Percentiles rank a stretch among this genome's conserved stretches.
Evolutionary conservation across 2,329 filamentous ascomycete genomes (phyloP).

Genomic region (Botrytis sinoallii): DNA sequence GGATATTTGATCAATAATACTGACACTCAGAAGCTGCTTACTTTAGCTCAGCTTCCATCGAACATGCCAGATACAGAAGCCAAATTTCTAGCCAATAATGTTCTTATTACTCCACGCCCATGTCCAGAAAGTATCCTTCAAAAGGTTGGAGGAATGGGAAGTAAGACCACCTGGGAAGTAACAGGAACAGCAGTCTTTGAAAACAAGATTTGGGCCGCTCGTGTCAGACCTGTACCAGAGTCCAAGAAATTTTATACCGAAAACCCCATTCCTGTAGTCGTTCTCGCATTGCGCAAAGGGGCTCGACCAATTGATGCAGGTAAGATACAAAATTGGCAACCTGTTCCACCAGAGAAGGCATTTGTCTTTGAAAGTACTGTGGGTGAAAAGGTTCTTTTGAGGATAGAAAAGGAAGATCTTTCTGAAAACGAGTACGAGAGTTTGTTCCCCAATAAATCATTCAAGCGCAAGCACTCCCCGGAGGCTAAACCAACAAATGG

Average conservation of each 20-base stretch:
- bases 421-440: constrained; percentile 62
- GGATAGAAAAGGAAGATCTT: constrained; percentile 70
- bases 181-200: constrained; percentile 72
- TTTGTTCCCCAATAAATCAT: constrained; percentile 56
- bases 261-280: constrained; percentile 72
- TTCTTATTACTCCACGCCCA: constrained; percentile 80
- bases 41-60: constrained; percentile 62
- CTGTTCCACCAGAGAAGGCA: constrained; percentile 65
- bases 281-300: constrained; percentile 75
- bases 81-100: constrained; percentile 81
- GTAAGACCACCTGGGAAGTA: constrained; percentile 80
- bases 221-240: constrained; percentile 68
- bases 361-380: constrained; percentile 80
- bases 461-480: constrained; percentile 60
- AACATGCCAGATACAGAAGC: constrained; percentile 66
- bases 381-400: constrained; percentile 79
- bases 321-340: constrained; percentile 80
- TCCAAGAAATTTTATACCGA: constrained; percentile 73
- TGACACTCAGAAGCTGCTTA: constrained; percentile 69
- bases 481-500: constrained; percentile 38
- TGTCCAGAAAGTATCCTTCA: constrained; percentile 70
- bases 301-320: constrained; percentile 75
- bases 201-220: constrained; percentile 82
- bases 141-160: constrained; percentile 83
- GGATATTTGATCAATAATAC: constrained; percentile 77